Base-by-base conservation (phyloP, 345 rosid species). In the Populus deltoides region DNA sequence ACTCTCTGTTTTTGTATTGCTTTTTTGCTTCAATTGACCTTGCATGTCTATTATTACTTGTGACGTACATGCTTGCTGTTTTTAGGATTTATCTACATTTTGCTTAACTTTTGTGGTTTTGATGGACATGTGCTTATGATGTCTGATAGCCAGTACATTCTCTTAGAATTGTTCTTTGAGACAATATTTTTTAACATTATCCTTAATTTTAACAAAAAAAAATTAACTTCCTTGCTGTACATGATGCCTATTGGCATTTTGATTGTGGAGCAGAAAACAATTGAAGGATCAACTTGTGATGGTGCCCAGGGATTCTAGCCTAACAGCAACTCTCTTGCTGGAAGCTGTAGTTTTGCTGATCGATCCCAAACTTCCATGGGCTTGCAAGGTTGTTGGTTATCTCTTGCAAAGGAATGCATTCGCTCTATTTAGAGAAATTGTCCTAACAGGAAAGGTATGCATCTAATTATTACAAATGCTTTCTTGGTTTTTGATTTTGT, bases 361-460 rank as follows among this genome's bases (percentile, higher is more conserved):
- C 74, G 93, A 92, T 86, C 89, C 93, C 80, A 88, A 87, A 87
- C 90, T 88, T 82, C 99, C 98, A 68, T 93, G 98, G 98, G 92
- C 82, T 81, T 96, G 97, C 86, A 90, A 91, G 87, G 73, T 86
- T 66, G 90, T 90, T 43, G 84, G 89, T 75, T 84, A 89, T 82
- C 95, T 96, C 70, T 80, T 85, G 77, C 87, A 86, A 81, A 87
- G 84, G 81, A 88, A 90, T 45, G 81, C 83, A 62, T 90, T 91
- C 68, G 70, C 86, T 72, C 82, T 90, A 74, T 87, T 88, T 69
- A 84, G 98, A 82, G 97, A 89, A 74, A 87, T 94, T 51, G 82
- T 90, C 85, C 83, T 84, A 72, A 83, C 80, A 45, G 90, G 80
- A 18, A 88, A 88, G 97, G 99, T 96, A 87, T 73, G 71, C 66